Evolutionary conservation across 1,284 basidiomycete genomes (phyloP).

Genomic region (Austroboletus rostrupii): DNA sequence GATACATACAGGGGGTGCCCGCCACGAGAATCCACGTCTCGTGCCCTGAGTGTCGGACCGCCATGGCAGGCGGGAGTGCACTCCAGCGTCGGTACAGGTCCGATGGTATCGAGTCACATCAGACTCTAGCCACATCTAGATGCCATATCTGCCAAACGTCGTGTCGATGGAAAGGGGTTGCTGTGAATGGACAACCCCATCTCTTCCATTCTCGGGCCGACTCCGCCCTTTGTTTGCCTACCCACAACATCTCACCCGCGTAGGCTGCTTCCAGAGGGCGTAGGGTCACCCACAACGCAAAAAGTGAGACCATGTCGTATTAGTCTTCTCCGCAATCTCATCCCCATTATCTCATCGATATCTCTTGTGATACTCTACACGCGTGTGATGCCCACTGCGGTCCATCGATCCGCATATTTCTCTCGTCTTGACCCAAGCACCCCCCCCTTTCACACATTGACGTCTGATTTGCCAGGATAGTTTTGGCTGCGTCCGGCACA

Average conservation of each 20-base stretch:
- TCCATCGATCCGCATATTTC: constrained; percentile 13
- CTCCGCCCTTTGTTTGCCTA: constrained; percentile 1
- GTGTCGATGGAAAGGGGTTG: constrained; percentile 18
- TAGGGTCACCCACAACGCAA: constrained; percentile 11
- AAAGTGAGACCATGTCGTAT: constrained; percentile 8
- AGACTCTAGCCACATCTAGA: neutral
- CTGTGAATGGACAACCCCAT: constrained; percentile 17
- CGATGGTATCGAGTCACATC: no score
- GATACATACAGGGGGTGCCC: constrained; percentile 5
- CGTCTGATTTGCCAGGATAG: constrained; percentile 4
- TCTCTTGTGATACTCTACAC: neutral
- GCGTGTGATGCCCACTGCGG: constrained; percentile 2
- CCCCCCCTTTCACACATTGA: constrained; percentile 5
- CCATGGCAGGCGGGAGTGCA: constrained; percentile 2
- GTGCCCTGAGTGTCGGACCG: neutral
- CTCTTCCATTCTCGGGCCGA: constrained; percentile 11
- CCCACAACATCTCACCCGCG: constrained; percentile 1
- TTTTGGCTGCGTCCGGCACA: constrained; percentile 4
- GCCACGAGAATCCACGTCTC: constrained; percentile 7
- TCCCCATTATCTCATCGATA: neutral
- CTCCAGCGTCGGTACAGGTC: no score
- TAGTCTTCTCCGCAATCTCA: constrained; percentile 4
- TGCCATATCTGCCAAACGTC: constrained; percentile 16
- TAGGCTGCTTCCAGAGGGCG: constrained; percentile 12
- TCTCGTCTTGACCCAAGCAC: neutral